phyloP scores from a whole-genome alignment of 768 basidiomycete species.

The Rossbeevera mucosa region DNA sequence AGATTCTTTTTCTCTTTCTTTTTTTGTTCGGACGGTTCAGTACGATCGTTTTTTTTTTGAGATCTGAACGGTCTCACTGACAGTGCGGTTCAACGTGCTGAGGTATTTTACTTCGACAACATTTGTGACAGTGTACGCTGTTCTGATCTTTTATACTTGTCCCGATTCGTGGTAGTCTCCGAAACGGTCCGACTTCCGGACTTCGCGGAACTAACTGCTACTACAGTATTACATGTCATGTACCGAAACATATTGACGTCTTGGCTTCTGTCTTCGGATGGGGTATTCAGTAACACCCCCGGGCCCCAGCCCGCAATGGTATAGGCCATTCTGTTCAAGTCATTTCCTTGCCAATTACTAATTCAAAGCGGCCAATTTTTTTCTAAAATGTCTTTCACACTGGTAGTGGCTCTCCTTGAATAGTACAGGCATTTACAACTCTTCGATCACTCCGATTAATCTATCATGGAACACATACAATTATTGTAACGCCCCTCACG shows the following conservation, averaged over 20 bases:
- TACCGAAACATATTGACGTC: not conserved
- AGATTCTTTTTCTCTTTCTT: not conserved
- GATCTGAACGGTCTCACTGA: no score
- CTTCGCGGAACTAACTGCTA: not conserved
- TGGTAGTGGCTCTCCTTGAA: constrained; percentile 7
- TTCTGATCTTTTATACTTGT: not conserved
- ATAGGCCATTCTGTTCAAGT: not conserved
- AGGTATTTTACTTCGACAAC: not conserved
- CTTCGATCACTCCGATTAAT: constrained; percentile 37
- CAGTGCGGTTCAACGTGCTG: not conserved
- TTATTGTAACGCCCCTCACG: constrained; percentile 49
- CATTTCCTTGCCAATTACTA: not conserved
- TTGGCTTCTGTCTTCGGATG: not conserved
- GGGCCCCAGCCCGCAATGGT: constrained; percentile 14
- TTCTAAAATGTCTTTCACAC: not conserved
- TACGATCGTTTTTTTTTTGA: no score
- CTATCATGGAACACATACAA: constrained; percentile 51
- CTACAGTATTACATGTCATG: no score
- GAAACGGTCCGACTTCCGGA: not conserved
- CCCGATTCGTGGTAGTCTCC: not conserved
- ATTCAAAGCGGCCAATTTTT: not conserved
- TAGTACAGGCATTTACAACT: constrained; percentile 39
- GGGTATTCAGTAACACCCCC: not conserved
- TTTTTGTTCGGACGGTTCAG: no score
- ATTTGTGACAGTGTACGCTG: no score